Conservation (phyloP, 2,329 filamentous ascomycete genomes). For the Colletotrichum liriopes region DNA sequence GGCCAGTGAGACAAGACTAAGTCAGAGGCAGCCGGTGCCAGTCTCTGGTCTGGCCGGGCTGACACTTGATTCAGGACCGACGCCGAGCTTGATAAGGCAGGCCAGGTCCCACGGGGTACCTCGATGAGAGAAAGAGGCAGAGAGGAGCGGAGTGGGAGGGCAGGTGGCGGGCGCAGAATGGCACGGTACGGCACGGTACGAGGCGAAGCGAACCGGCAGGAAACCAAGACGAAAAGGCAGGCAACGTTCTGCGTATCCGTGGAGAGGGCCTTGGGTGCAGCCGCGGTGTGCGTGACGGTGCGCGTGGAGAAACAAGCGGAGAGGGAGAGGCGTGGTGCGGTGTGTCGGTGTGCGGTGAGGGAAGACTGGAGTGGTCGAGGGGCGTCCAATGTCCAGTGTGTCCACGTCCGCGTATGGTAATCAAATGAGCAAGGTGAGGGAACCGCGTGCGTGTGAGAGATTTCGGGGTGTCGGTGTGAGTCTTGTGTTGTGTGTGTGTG, state of each 20-base stretch:
- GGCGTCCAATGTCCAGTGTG: neutral
- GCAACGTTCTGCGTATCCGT: conserved; percentile 3
- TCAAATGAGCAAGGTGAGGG: conserved; percentile 10
- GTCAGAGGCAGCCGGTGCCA: conserved; percentile 20
- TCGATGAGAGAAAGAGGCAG: neutral
- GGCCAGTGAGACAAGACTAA: conserved; percentile 38
- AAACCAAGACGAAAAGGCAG: conserved; percentile 15
- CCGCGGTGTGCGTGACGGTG: conserved; percentile 26
- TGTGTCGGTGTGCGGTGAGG: conserved; percentile 9
- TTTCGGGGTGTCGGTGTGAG: conserved; percentile 17
- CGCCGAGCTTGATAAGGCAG: conserved; percentile 17
- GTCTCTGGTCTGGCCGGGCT: conserved; percentile 20
- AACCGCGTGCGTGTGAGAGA: conserved; percentile 4
- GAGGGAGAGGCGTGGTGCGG: conserved; percentile 7
- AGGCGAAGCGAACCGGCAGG: conserved; percentile 16
- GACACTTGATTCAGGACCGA: conserved; percentile 33
- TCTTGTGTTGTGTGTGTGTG: conserved; percentile 18
- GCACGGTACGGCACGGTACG: conserved; percentile 9
- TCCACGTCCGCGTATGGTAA: conserved; percentile 7
- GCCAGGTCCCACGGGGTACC: conserved; percentile 28
- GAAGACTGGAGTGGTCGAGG: neutral
- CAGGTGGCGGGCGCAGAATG: conserved; percentile 9
- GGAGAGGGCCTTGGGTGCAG: conserved; percentile 21
- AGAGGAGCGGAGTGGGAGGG: neutral
- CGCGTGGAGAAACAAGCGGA: conserved; percentile 41